phyloP scores from a whole-genome alignment of 345 rosid genomes.

The Barbarea vulgaris region DNA sequence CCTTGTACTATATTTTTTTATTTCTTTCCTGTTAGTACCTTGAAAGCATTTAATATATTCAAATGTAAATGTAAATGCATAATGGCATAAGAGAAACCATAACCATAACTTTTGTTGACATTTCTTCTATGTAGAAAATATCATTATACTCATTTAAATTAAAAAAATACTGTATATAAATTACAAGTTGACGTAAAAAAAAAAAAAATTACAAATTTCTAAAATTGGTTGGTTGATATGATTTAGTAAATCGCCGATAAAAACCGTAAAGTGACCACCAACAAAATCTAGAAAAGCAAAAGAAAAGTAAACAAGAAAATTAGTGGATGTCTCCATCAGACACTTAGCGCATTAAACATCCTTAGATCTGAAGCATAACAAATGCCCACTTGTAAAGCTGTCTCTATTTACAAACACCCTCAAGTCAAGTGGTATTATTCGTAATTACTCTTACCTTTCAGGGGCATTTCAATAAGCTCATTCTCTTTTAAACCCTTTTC shows the following conservation, averaged over 20 bases:
- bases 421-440: conserved; percentile 42
- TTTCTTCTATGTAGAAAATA: neutral
- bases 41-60: neutral
- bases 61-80: neutral
- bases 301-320: neutral
- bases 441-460: conserved; percentile 21
- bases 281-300: neutral
- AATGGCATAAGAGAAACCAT: neutral
- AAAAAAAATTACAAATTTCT: too few species aligned
- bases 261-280: neutral
- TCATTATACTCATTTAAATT: neutral
- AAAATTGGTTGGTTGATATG: neutral
- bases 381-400: conserved; percentile 33
- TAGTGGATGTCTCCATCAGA: conserved; percentile 29
- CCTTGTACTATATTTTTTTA: neutral
- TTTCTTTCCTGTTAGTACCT: neutral
- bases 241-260: neutral
- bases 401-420: neutral
- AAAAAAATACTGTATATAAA: too few species aligned
- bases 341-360: conserved; percentile 33
- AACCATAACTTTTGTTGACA: neutral
- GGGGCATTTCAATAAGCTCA: conserved; percentile 27
- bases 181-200: too few species aligned
- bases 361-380: conserved; percentile 38
- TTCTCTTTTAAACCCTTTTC: conserved; percentile 33